phyloP scores from a whole-genome alignment of 257 asterid species.

The Jasminum sambac region DNA sequence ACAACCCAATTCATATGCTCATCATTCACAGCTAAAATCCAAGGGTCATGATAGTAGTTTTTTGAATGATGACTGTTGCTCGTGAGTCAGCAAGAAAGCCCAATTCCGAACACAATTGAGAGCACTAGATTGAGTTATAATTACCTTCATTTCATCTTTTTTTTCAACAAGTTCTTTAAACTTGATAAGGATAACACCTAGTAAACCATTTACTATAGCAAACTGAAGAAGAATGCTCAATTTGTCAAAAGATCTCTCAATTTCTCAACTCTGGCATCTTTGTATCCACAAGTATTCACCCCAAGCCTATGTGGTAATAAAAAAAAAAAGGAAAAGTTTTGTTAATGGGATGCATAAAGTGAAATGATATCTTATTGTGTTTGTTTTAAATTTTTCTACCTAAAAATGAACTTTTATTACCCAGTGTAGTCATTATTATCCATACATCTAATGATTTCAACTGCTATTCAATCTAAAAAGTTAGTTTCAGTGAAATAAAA shows the following conservation, averaged over 20 bases:
- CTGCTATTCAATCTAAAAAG: no score
- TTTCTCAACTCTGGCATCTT: constrained; percentile 48
- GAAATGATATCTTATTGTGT: constrained; percentile 3
- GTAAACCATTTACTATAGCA: constrained; percentile 45
- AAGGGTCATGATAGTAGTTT: constrained; percentile 25
- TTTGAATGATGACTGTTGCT: constrained; percentile 54
- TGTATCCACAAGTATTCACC: constrained; percentile 53
- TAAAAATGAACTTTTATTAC: no score
- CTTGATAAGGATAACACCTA: constrained; percentile 41
- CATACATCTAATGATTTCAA: no score
- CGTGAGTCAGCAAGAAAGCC: constrained; percentile 53
- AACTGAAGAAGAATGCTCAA: constrained; percentile 44
- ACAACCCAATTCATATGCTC: no score
- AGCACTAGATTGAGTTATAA: constrained; percentile 35
- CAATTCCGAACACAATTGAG: constrained; percentile 48
- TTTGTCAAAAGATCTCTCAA: constrained; percentile 41
- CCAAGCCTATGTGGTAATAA: constrained; percentile 58
- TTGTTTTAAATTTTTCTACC: no score
- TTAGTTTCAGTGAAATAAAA: no score
- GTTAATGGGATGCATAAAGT: background rate
- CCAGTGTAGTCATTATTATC: no score
- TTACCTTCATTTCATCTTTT: constrained; percentile 22
- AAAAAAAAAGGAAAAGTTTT: constrained; percentile 3
- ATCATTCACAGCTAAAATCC: no score
- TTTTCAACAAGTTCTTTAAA: constrained; percentile 46